These are phyloP conservation scores for Volvox africanus DNA, from an alignment of 139 green algal species.

Conservation along the genomic window DNA sequence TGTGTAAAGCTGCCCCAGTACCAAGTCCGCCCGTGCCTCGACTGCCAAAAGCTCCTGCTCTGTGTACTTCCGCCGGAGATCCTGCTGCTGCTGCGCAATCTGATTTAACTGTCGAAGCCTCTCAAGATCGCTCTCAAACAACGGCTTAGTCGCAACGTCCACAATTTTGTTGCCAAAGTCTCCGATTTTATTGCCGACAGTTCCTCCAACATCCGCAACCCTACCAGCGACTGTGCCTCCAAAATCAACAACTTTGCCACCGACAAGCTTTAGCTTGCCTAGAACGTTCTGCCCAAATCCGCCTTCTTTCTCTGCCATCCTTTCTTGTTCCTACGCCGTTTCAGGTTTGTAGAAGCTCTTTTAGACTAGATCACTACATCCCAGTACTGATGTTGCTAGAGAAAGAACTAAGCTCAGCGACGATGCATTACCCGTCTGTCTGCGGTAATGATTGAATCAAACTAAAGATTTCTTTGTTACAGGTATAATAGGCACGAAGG, in stretches of 20 bases:
- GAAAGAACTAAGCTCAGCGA: neutral
- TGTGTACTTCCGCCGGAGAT: slow-evolving; percentile 42
- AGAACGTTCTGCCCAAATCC: slow-evolving; percentile 43
- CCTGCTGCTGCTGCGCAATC: slow-evolving; percentile 49
- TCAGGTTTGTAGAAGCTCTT: neutral
- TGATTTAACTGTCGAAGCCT: slow-evolving; percentile 41
- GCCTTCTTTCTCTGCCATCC: slow-evolving; percentile 6
- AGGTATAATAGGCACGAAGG: no score
- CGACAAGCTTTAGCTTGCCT: slow-evolving; percentile 39
- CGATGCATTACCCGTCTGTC: neutral
- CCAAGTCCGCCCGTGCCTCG: slow-evolving; percentile 46
- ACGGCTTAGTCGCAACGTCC: neutral
- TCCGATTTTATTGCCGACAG: slow-evolving; percentile 48
- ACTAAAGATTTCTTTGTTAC: no score
- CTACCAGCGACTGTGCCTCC: slow-evolving; percentile 25
- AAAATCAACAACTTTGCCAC: slow-evolving; percentile 40
- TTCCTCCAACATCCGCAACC: slow-evolving; percentile 29
- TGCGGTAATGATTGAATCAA: neutral
- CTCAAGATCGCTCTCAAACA: slow-evolving; percentile 52
- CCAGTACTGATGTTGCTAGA: neutral
- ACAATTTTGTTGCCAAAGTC: slow-evolving; percentile 39
- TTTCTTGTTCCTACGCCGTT: neutral
- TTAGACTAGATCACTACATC: slow-evolving; percentile 15
- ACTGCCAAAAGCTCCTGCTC: slow-evolving; percentile 48
- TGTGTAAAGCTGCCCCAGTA: slow-evolving; percentile 51